Evolutionary conservation across 1,284 basidiomycete genomes (phyloP), one percentile per base, ranked within the genome.

Genomic region (Rhizoctonia solani): DNA sequence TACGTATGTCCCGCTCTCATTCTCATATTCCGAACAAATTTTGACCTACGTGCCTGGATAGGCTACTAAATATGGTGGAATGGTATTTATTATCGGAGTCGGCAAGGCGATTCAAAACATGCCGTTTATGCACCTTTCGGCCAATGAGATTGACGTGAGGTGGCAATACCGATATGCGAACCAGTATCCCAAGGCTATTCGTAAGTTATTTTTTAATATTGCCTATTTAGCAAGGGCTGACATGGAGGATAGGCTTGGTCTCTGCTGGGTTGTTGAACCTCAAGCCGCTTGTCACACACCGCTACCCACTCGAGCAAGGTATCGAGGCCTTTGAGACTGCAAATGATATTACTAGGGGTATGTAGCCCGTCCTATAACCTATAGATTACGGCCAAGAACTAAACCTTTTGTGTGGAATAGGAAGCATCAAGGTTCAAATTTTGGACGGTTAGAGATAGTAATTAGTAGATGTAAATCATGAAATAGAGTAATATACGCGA

Each of bases 271-370:
- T 89, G 75, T 85, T 97, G 74, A 82, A 96, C 78, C 81, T 97
- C 71, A 94, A 91, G 78, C 89, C 92, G 13, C 82, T 98, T 42
- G 90, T 97, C 58, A 93, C 94, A 4, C 92, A 95, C 76, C 82
- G 88, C 29, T 95, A 88, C 79, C 75, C 82, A 19, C 88, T 96
- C 72, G 82, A 87, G 47, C 79, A 90, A 44, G 92, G 93, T 23
- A 80, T 87, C 53, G 80, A 82, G 68, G 95, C 95, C 3, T 95
- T 98, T 82, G 80, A 91, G 70, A 85, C 87, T 14, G 91, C 89
- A 19, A 84, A 84, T 42, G 82, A 86, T 68, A 87, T 92, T 71
- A 88, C 87, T 52, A 88, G 83, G 74, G 83, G 83, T 49, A 85
- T 89, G 46, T 34, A 90, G n/a, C n/a, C n/a, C n/a, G n/a, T n/a